phyloP scores from a whole-genome alignment of 805 yeast genomes.

The Kuraishia molischiana region DNA sequence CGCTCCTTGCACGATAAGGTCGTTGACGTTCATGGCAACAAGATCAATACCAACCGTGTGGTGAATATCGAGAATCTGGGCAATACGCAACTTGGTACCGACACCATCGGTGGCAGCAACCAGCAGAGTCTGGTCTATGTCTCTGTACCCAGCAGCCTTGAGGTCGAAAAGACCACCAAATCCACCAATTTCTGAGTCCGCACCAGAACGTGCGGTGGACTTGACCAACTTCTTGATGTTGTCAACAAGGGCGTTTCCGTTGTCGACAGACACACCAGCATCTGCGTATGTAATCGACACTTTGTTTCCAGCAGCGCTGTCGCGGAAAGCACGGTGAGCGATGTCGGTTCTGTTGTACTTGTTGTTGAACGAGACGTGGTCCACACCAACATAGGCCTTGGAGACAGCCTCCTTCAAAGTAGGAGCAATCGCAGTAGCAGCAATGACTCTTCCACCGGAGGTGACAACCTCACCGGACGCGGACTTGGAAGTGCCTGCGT shows the following conservation, averaged over 20 bases:
- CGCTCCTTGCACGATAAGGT: slow-evolving; percentile 97
- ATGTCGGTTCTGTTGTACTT: slow-evolving; percentile 87
- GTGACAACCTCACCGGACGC: slow-evolving; percentile 59
- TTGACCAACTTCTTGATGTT: slow-evolving; percentile 84
- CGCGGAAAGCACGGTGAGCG: slow-evolving; percentile 91
- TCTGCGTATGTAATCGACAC: slow-evolving; percentile 75
- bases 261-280: slow-evolving; percentile 96
- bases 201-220: slow-evolving; percentile 90
- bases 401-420: slow-evolving; percentile 74
- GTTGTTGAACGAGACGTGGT: slow-evolving; percentile 57
- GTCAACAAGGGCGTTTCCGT: slow-evolving; percentile 85
- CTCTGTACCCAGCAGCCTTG: slow-evolving; percentile 72
- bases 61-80: slow-evolving; percentile 81
- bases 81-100: slow-evolving; percentile 93
- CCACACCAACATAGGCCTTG: slow-evolving; percentile 80
- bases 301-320: slow-evolving; percentile 18
- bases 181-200: slow-evolving; percentile 97
- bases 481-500: slow-evolving; percentile 78
- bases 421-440: slow-evolving; percentile 78
- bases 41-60: slow-evolving; percentile 98
- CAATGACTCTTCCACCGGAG: slow-evolving; percentile 95
- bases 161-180: slow-evolving; percentile 96
- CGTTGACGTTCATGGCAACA: slow-evolving; percentile 99
- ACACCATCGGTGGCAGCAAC: slow-evolving; percentile 99
- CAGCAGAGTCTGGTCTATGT: slow-evolving; percentile 65